Base-by-base conservation (phyloP, 331 rosid genomes). In the Malus hybrid region DNA sequence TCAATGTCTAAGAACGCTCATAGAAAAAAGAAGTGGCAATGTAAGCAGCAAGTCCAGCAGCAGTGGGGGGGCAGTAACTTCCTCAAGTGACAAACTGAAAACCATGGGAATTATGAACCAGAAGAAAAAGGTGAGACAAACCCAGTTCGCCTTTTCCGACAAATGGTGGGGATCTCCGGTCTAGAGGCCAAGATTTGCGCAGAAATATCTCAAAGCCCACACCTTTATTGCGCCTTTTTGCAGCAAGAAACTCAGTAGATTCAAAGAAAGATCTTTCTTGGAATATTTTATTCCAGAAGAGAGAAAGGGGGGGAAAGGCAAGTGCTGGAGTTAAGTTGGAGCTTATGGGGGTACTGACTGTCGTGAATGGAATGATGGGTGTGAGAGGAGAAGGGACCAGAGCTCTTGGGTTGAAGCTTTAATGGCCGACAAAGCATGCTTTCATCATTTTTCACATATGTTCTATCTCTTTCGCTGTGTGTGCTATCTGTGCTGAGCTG, bases 401-500 rank as follows among this genome's bases (percentile, higher is more conserved):
- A 75, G 83, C 69, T 84, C 79, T 39, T 39, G 44, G 44, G 44
- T 39, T 86, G 83, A 81, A 78, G 81, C 77, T 75, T 57, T 60
- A 81, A 75, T 81, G 88, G 85, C 83, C 85, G 85, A 84, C 85
- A 81, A 73, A 75, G 83, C 90, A 82, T 88, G 97, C 88, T 85
- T 77, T 75, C 80, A 39, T 39, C 44, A 39, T 39, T 39, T 39
- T 39, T 32, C 18, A 20, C 32, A 53, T 70, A 33, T 39, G 63
- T 77, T 55, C 66, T 63, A 68, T 71, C 69, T 42, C 68, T 57
- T 78, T 69, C 67, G 36, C 42, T 57, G 7, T 16, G 39, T 22
- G 61, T 30, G 14, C 18, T 29, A 18, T 55, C 62, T 56, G 62
- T 55, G 60, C 34, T 33, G 71, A 36, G 34, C 32, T 57, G 20